Base-by-base conservation (phyloP, 2,329 filamentous ascomycete genomes). In the Microthyrium microscopicum region DNA sequence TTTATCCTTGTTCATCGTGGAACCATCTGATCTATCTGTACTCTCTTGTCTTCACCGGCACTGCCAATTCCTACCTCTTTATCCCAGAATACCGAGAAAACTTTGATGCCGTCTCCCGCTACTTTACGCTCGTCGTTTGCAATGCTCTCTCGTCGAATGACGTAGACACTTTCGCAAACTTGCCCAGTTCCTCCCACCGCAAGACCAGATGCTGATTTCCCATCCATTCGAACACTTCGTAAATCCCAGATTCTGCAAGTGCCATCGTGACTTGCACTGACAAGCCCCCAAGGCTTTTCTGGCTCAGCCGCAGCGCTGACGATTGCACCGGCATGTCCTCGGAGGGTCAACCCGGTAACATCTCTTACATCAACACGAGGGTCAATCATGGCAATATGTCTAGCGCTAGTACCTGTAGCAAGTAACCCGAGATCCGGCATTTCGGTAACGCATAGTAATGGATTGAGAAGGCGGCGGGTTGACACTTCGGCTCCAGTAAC, bases 11-110 rank as follows among this genome's bases (percentile, higher is more conserved):
- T n/a, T n/a, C n/a, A n/a, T n/a, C n/a, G n/a, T n/a, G n/a, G n/a
- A n/a, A n/a, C n/a, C n/a, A n/a, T n/a, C n/a, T n/a, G n/a, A 55
- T 98, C 94, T 39, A 98, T 73, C 62, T 98, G 89, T 46, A 98
- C 75, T 60, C 72, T 75, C 61, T 89, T 93, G 51, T 98, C 89
- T 66, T 95, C 85, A 12, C 87, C 84, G 27, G 66, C 84, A 48
- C 81, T 91, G 28, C 94, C 78, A 51, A 98, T 87, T 1, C 89
- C 91, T 49, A 91, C 73, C 5, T 73, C 70, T 51, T 66, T 63
- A 54, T 94, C 81, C 89, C 89, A 98, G 38, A 65, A 69, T 4
- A 95, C 80, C 21, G 73, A 70, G 54, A 95, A 82, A 31, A 98
- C 83, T 67, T 95, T 95, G 40, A 77, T 71, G 17, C 84, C 84